phyloP scores from a whole-genome alignment of 129 eudicot genomes.

The Helianthus tuberosus region DNA sequence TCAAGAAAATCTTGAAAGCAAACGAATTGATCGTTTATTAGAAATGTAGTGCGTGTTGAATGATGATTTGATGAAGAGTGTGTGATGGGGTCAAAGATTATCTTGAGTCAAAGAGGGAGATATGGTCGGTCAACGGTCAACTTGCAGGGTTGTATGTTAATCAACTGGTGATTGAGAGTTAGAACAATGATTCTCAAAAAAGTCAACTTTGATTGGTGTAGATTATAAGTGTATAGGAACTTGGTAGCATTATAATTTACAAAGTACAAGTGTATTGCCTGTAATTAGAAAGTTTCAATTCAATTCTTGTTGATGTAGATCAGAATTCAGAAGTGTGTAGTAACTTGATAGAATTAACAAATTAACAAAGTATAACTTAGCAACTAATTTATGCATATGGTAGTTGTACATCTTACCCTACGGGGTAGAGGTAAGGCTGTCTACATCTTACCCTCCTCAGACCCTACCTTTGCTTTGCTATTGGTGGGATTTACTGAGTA shows the following conservation, averaged over 20 bases:
- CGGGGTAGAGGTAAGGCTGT: no score
- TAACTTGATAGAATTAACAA: neutral
- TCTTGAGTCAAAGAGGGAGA: constrained; percentile 57
- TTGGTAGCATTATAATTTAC: constrained; percentile 10
- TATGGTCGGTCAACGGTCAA: constrained; percentile 59
- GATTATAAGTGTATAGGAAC: neutral
- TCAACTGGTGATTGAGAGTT: constrained; percentile 19
- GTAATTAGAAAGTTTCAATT: neutral
- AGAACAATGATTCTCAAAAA: neutral
- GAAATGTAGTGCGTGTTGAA: constrained; percentile 48
- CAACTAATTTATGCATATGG: no score
- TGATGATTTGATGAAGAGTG: constrained; percentile 81
- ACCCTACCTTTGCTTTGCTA: no score
- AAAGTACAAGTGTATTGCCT: neutral
- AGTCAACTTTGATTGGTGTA: neutral
- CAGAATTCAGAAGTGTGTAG: neutral
- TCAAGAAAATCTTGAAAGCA: no score
- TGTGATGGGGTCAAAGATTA: constrained; percentile 52
- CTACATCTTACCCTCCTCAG: no score
- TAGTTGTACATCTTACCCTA: no score
- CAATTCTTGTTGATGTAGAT: neutral
- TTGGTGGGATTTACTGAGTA: no score
- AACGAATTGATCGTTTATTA: neutral
- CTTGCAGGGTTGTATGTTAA: constrained; percentile 60
- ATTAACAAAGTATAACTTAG: no score